Percentiles rank a stretch among this genome's conserved stretches.
Conservation (phyloP, 345 rosid genomes). For the Hypericum perforatum region DNA sequence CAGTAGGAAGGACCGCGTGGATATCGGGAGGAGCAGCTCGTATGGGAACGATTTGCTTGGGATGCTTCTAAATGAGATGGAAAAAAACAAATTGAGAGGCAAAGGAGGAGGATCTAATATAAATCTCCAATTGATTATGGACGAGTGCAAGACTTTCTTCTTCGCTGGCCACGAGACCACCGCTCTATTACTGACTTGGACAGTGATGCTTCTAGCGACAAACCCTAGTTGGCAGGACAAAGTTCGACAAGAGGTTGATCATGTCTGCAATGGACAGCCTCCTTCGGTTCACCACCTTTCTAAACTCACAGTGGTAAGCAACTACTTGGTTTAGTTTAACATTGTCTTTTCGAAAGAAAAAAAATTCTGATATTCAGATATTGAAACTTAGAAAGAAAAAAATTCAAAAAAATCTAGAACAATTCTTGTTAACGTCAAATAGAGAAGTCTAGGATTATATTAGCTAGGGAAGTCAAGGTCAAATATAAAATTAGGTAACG, state of each 20-base stretch:
- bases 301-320: slow-evolving; percentile 55
- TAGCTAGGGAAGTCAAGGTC: too few species aligned
- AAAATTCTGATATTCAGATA: background rate
- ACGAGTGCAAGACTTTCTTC: slow-evolving; percentile 93
- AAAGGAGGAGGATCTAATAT: slow-evolving; percentile 24
- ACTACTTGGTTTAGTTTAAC: background rate
- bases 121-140: slow-evolving; percentile 81
- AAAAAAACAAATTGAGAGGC: slow-evolving; percentile 23
- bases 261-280: slow-evolving; percentile 53
- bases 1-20: slow-evolving; percentile 57
- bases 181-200: slow-evolving; percentile 84
- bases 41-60: slow-evolving; percentile 80
- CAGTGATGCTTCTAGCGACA: slow-evolving; percentile 73
- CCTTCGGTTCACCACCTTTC: slow-evolving; percentile 69
- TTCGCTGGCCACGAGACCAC: slow-evolving; percentile 97
- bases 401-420: too few species aligned
- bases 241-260: slow-evolving; percentile 47
- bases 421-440: too few species aligned
- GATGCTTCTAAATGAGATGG: slow-evolving; percentile 63
- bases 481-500: too few species aligned
- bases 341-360: background rate
- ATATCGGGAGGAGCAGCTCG: slow-evolving; percentile 69
- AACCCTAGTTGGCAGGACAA: slow-evolving; percentile 86
- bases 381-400: too few species aligned
- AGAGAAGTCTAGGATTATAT: too few species aligned